Conservation (phyloP, 257 asterid genomes). For the Rhazya stricta region DNA sequence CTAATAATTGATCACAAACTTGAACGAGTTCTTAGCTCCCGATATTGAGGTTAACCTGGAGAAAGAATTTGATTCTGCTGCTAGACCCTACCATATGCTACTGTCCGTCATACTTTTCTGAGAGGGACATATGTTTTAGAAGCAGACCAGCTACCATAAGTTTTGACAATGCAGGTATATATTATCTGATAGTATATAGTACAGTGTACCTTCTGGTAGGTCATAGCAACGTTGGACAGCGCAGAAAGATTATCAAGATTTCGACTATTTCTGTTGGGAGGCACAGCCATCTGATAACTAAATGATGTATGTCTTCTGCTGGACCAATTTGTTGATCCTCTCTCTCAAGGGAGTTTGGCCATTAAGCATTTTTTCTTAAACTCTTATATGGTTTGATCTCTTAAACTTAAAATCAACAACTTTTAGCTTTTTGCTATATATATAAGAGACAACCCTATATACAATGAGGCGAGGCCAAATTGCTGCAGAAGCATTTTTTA, state of each 20-base stretch:
- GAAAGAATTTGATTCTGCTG: background rate
- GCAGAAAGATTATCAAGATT: background rate
- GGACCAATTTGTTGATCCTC: background rate
- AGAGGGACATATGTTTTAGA: background rate
- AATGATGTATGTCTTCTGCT: background rate
- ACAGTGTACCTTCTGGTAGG: background rate
- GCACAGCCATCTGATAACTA: constrained; percentile 5
- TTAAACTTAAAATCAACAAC: no score
- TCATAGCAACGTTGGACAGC: background rate
- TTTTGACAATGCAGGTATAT: background rate
- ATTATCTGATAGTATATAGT: background rate
- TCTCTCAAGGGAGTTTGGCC: background rate
- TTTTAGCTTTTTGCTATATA: no score
- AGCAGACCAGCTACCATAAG: background rate
- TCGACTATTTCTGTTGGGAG: background rate
- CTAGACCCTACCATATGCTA: background rate
- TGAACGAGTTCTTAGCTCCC: background rate
- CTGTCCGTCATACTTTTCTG: background rate
- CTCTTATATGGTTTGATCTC: no score
- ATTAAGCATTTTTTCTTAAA: background rate
- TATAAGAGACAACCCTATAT: no score
- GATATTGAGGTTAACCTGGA: background rate
- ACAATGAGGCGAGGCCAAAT: background rate
- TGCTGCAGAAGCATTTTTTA: background rate
- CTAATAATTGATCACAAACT: background rate